Base-by-base conservation (phyloP, 805 yeast genomes). In the Sungouiozyma intestinalis region DNA sequence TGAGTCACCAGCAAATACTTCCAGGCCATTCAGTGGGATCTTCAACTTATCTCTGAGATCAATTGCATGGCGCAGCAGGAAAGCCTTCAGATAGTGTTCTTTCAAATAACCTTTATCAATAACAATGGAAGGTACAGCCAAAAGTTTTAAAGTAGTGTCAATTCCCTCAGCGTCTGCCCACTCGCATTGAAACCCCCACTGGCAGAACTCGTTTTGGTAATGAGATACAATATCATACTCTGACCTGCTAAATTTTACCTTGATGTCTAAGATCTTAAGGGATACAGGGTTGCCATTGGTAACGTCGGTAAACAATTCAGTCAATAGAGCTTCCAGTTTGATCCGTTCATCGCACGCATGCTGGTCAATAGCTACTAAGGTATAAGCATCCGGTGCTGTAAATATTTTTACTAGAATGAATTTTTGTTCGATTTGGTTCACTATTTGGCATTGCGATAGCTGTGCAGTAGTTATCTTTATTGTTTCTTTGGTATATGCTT, bases 271-370 rank as follows among this genome's bases (percentile, higher is more conserved):
- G 11, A 58, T 15, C 2, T 41, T 41, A 31, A 46, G 45, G 14
- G 32, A 2, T 3, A 36, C 19, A 3, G 51, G 33, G 5, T 49
- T 42, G 33, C 54, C 52, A 13, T 57, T 57, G 4, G 54, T 31
- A 1, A 60, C 65, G 8, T 48, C 46, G 4, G 45, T 36, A 2
- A 74, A 51, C 41, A 67, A 64, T 2, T 65, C 66, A 29, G 55
- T 47, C n/a, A 75, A 60, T 11, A 71, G 51, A 1, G 45, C 40
- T 50, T 86, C 95, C 2, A 81, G 71, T 37, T 67, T 66, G 0
- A 83, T 66, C 42, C 95, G 60, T 54, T 86, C 95, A 60, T 83
- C 94, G 41, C 81, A 76, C 0, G 95, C 95, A 64, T 86, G 95
- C 52, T 85, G 95, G 54, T 86, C 95, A 4, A 82, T 51, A 1